Percentiles rank a stretch among this genome's conserved stretches.
These are phyloP conservation scores for Schoenoplectus tabernaemontani DNA, from an alignment of 202 grass and related monocot genomes.

Conservation along the genomic window DNA sequence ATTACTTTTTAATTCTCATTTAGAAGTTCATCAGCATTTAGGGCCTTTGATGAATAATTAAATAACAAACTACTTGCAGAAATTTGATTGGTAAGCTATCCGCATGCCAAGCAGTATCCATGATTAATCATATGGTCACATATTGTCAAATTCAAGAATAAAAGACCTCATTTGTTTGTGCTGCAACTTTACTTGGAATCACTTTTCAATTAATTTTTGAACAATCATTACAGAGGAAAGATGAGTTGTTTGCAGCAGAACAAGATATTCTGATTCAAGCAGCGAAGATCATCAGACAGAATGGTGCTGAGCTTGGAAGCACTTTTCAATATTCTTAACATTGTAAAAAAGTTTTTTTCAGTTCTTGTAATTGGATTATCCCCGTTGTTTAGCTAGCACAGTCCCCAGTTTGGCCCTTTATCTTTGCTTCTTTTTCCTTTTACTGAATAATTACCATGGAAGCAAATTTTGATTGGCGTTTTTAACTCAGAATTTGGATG, in stretches of 20 bases:
- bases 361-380: neutral
- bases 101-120: neutral
- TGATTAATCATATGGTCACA: neutral
- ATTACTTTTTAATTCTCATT: too few species aligned
- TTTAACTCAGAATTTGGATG: neutral
- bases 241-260: slow-evolving; percentile 52
- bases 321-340: slow-evolving; percentile 28
- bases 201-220: neutral
- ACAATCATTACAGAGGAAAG: slow-evolving; percentile 47
- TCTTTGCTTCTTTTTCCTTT: neutral
- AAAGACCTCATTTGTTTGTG: neutral
- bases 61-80: neutral
- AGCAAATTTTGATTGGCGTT: neutral
- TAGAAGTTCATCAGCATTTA: neutral
- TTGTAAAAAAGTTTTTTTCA: slow-evolving; percentile 6
- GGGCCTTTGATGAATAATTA: neutral
- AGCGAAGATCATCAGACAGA: slow-evolving; percentile 52
- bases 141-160: neutral
- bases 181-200: neutral
- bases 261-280: slow-evolving; percentile 85
- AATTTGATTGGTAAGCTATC: neutral
- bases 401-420: neutral
- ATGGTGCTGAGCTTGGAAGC: slow-evolving; percentile 74
- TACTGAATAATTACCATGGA: neutral
- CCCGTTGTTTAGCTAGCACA: neutral